These are phyloP conservation scores for Ehretia macrophylla DNA, from an alignment of 257 asterid species.

Conservation along the genomic window DNA sequence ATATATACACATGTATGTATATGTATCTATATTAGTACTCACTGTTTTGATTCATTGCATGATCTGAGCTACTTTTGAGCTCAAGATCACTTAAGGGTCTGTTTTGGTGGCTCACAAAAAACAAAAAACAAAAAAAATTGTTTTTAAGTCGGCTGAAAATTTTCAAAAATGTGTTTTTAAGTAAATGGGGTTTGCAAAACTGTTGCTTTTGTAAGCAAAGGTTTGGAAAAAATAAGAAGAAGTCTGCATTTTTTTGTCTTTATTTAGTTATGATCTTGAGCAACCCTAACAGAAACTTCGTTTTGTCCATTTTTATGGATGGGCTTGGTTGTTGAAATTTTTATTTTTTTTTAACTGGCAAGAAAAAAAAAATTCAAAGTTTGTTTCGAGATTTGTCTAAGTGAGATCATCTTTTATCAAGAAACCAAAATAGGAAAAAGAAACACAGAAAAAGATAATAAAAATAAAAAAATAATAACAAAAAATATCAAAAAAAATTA, in stretches of 20 bases:
- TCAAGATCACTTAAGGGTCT: not conserved
- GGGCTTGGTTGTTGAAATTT: not conserved
- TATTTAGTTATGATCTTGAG: not conserved
- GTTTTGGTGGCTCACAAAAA: not conserved
- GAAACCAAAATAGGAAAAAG: too few species aligned
- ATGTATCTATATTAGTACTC: not conserved
- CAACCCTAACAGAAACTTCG: not conserved
- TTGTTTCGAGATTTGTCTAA: not conserved
- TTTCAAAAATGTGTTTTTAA: not conserved
- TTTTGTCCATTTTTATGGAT: not conserved
- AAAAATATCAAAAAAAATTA: not conserved
- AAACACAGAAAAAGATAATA: not conserved
- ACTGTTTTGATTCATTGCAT: not conserved
- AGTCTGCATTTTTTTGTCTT: not conserved
- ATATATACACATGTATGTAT: too few species aligned
- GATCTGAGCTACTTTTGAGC: constrained; percentile 21
- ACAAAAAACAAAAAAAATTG: not conserved
- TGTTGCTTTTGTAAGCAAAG: too few species aligned
- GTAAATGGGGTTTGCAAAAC: not conserved
- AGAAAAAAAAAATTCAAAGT: not conserved
- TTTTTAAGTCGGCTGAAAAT: not conserved
- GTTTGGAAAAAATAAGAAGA: not conserved
- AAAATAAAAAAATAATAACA: not conserved
- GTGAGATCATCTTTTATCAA: not conserved
- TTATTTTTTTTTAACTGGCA: too few species aligned